Base-by-base conservation (phyloP, 2,329 filamentous ascomycete species). In the Fusarium sp. region DNA sequence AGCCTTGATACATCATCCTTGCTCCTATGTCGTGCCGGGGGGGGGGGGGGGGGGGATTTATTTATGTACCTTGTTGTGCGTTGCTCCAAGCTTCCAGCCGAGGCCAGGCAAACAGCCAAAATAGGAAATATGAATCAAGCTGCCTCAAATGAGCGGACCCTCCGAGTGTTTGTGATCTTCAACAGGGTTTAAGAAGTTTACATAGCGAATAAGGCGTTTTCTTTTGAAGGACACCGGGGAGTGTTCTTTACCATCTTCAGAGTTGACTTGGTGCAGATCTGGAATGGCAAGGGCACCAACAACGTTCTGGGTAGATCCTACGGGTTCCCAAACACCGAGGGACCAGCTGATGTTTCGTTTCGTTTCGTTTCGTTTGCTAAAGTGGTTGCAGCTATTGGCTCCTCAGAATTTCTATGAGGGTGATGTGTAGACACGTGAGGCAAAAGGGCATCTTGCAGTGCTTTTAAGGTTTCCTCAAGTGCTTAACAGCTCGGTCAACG, bases 21-120 rank as follows among this genome's bases (percentile, higher is more conserved):
- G 66, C 46, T 69, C 61, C 61, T 61, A 68, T 64, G 64, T 59
- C 49, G 69, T 68, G 50, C 37, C 60, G 42, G 32, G 60, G 71
- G 49, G 40, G n/a, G n/a, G 50, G 33, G 57, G 42, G 32, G 60
- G 71, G 53, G 58, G 47, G 33, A 33, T 71, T 57, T 72, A 69
- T 64, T 67, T 72, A 76, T 73, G 69, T 76, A 71, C 33, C 44
- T 64, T 59, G 42, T 60, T 54, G 67, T 60, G 58, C 43, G 67
- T 50, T 67, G 71, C 58, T 67, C 56, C 52, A 56, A 72, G 56
- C 52, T 62, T 72, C 23, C 52, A 64, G 54, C 42, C 44, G 57
- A 65, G 47, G 35, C 54, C 46, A 30, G 57, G 42, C 56, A 62
- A 65, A 47, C 38, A 56, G 28, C 57, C 53, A 38, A 37, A 75